These are phyloP conservation scores for Arthrobotrys pseudoclavata DNA, from an alignment of 2,329 filamentous ascomycete species.

Conservation along the genomic window DNA sequence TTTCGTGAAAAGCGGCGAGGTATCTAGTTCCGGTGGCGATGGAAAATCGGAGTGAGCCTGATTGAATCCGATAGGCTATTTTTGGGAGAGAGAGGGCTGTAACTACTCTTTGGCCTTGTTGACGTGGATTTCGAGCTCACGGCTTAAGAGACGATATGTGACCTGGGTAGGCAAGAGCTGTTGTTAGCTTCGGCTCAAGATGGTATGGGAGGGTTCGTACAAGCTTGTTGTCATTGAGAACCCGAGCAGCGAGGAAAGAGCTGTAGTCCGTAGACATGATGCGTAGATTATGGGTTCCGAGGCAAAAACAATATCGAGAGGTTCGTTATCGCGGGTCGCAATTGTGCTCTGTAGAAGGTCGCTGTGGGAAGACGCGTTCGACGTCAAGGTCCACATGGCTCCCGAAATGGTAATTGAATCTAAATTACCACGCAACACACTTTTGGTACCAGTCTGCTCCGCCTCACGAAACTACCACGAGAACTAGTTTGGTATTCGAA, in stretches of 20 bases:
- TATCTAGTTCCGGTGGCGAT: slow-evolving; percentile 79
- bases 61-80: slow-evolving; percentile 6
- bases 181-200: slow-evolving; percentile 10
- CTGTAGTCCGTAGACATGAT: slow-evolving; percentile 56
- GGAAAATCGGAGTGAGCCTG: slow-evolving; percentile 41
- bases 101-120: slow-evolving; percentile 88
- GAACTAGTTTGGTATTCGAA: too few species aligned
- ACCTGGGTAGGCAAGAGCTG: slow-evolving; percentile 71
- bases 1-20: slow-evolving; percentile 76
- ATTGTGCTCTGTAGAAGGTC: slow-evolving; percentile 4
- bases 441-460: too few species aligned
- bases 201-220: slow-evolving; percentile 9
- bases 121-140: slow-evolving; percentile 84
- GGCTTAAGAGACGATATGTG: slow-evolving; percentile 86
- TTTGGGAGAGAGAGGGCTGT: slow-evolving; percentile 52
- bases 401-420: slow-evolving; percentile 7
- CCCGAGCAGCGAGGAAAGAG: slow-evolving; percentile 52
- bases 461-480: not conserved
- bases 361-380: slow-evolving; percentile 51
- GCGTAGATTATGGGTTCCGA: not conserved
- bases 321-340: slow-evolving; percentile 29
- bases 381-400: slow-evolving; percentile 29
- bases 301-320: not conserved
- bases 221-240: slow-evolving; percentile 57
- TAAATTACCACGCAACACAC: slow-evolving; percentile 42